Evolutionary conservation across 805 yeast species (phyloP), one percentile per base, ranked within the genome.

Genomic region (Saturnispora silvae): DNA sequence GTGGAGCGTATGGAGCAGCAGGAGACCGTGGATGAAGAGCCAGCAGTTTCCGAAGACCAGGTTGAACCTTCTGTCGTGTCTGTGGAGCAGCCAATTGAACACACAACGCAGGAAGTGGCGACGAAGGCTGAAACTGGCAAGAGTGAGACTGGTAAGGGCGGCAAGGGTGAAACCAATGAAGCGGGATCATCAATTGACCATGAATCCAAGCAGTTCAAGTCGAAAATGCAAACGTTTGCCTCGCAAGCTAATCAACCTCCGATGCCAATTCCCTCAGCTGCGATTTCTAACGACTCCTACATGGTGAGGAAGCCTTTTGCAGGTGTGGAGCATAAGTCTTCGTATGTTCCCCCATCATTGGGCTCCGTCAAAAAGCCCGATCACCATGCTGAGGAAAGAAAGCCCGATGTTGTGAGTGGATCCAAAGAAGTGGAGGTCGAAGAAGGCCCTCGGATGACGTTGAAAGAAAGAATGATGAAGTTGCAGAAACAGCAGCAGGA

Each of bases 391-490:
- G 44, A 36, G 13, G 51, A 46, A 18, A 36, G 26, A 28, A 42
- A 40, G n/a, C 44, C 45, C 4, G 42, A 35, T 15, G 44, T 50
- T 20, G 49, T 41, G 4, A 40, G 50, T 34, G 43, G 47, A 0
- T 57, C 52, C 24, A 22, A 48, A 0, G 40, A 49, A 2, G 51
- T 52, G 7, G 56, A 51, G 16, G 59, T 50, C 4, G 72, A 65
- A 20, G 79, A 68, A 23, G 72, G 68, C 24, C 95, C 95, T 7
- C 77, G 81, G 47, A 59, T 86, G 63, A 79, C 94, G 40, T 64
- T 89, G 49, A 81, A 81, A 53, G 96, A 92, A 48, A 70, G 97
- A 46, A 85, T 89, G 53, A 84, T 85, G 4, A 50, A 83, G 50
- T 64, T 89, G 35, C 95, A 87, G 54, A 73, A 83, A 51, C 76